Percentiles rank a stretch among this genome's conserved stretches.
Evolutionary conservation across 257 asterid genomes (phyloP).

Genomic region (Verbascum thapsus): DNA sequence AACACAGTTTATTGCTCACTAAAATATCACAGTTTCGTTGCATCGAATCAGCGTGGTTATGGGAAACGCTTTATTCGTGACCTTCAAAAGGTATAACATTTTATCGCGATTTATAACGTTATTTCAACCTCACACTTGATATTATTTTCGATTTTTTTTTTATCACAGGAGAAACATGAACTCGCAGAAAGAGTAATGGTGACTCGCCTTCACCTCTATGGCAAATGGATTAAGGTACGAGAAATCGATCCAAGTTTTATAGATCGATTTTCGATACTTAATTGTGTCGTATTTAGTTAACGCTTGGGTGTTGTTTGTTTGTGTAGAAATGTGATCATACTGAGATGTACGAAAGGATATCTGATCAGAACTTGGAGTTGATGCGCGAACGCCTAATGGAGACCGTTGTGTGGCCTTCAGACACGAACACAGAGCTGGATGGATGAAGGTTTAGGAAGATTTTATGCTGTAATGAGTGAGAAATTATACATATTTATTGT

Average conservation of each 20-base stretch:
- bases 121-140: background rate
- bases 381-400: conserved; percentile 84
- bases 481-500: conserved; percentile 2
- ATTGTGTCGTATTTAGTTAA: background rate
- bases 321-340: conserved; percentile 79
- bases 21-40: conserved; percentile 51
- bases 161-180: conserved; percentile 66
- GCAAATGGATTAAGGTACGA: conserved; percentile 84
- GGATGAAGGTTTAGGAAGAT: conserved; percentile 42
- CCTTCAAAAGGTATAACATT: conserved; percentile 66
- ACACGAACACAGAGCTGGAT: conserved; percentile 53
- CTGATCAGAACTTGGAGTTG: conserved; percentile 81
- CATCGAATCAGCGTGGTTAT: conserved; percentile 55
- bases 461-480: background rate
- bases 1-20: conserved; percentile 8
- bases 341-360: conserved; percentile 74
- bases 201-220: conserved; percentile 86
- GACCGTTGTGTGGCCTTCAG: conserved; percentile 83
- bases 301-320: background rate
- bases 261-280: background rate
- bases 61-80: conserved; percentile 74
- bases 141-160: background rate
- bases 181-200: conserved; percentile 95
- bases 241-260: background rate
- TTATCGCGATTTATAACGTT: background rate